These are phyloP conservation scores for Simplicillium sp. DNA, from an alignment of 2,329 filamentous ascomycete genomes.

Conservation along the genomic window DNA sequence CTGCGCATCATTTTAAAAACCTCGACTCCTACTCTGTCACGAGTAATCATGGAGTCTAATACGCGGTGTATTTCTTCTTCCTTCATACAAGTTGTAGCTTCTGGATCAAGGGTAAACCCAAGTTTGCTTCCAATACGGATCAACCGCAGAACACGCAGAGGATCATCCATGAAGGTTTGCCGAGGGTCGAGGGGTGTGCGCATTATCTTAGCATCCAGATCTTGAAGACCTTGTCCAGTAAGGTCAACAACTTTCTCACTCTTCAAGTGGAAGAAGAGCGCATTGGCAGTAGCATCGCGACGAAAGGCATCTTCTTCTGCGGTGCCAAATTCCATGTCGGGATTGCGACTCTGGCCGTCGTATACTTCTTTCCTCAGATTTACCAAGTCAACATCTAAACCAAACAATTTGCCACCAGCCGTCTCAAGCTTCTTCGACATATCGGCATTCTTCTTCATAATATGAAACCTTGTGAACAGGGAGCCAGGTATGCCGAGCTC, in stretches of 20 bases:
- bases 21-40: constrained; percentile 9
- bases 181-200: constrained; percentile 9
- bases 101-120: constrained; percentile 6
- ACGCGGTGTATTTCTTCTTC: constrained; percentile 4
- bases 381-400: constrained; percentile 10
- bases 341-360: constrained; percentile 8
- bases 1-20: constrained; percentile 10
- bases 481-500: constrained; percentile 4
- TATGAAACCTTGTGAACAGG: constrained; percentile 5
- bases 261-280: constrained; percentile 8
- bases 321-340: constrained; percentile 10
- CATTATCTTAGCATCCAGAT: constrained; percentile 8
- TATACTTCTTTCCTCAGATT: constrained; percentile 11
- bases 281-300: constrained; percentile 10
- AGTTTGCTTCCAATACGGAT: constrained; percentile 9
- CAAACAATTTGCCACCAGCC: constrained; percentile 8
- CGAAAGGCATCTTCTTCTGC: constrained; percentile 10
- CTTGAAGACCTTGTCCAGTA: constrained; percentile 7
- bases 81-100: constrained; percentile 2
- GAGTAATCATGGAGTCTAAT: constrained; percentile 9
- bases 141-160: constrained; percentile 8
- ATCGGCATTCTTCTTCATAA: constrained; percentile 6
- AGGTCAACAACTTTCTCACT: constrained; percentile 10
- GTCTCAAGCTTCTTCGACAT: constrained; percentile 11
- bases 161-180: constrained; percentile 11